Evolutionary conservation across 2,329 filamentous ascomycete genomes (phyloP).

Genomic region (Rhynchosporium secalis): DNA sequence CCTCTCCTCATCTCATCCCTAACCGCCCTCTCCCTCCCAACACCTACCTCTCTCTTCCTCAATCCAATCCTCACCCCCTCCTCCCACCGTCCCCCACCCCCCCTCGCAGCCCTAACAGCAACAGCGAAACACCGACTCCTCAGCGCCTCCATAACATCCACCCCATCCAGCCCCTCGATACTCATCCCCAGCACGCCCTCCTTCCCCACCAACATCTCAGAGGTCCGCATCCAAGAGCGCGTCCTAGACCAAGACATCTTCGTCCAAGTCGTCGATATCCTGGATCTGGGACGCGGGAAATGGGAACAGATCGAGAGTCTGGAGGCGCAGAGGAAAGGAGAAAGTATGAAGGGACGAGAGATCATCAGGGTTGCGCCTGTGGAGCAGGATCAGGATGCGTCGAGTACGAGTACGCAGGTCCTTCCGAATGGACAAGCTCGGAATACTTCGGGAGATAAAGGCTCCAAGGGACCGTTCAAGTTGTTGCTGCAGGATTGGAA

Average conservation of each 20-base stretch:
- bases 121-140: constrained; percentile 81
- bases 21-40: constrained; percentile 25
- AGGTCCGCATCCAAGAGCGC: constrained; percentile 55
- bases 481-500: constrained; percentile 78
- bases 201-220: constrained; percentile 59
- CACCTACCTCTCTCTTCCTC: constrained; percentile 30
- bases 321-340: constrained; percentile 70
- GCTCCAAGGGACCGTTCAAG: constrained; percentile 62
- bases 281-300: constrained; percentile 75
- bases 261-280: constrained; percentile 82
- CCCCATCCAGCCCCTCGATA: constrained; percentile 38
- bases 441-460: background rate
- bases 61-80: constrained; percentile 28
- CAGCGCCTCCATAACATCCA: constrained; percentile 65
- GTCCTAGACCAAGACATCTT: constrained; percentile 62
- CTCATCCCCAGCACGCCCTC: constrained; percentile 48
- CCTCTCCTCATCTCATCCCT: constrained; percentile 29
- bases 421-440: constrained; percentile 11
- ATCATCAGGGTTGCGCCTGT: constrained; percentile 69
- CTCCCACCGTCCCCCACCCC: constrained; percentile 34
- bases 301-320: constrained; percentile 88
- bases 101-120: constrained; percentile 55
- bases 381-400: constrained; percentile 19
- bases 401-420: constrained; percentile 34
- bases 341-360: constrained; percentile 74